A percentile compares a stretch with the other conserved stretches of the same genome.
Evolutionary conservation across 179 eudicot species (phyloP).

Genomic region (Pouteria campechiana): DNA sequence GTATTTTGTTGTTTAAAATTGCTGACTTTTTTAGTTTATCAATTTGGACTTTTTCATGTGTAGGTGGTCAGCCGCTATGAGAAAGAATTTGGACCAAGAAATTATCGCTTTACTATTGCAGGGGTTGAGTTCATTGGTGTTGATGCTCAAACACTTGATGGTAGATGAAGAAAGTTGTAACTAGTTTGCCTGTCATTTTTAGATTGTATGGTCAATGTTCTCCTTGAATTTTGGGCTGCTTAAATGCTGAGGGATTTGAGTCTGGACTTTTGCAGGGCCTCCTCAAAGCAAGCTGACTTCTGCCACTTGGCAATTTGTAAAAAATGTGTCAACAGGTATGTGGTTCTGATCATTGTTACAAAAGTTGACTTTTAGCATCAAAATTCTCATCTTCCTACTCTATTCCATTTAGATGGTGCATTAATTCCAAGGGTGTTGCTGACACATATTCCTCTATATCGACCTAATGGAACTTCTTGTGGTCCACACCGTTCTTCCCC

Average conservation of each 20-base stretch:
- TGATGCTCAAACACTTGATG: constrained; percentile 89
- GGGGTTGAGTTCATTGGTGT: constrained; percentile 73
- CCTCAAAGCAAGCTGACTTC: constrained; percentile 30
- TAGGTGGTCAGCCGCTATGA: constrained; percentile 80
- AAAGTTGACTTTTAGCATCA: no score
- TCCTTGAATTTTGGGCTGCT: no score
- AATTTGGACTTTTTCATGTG: constrained; percentile 3
- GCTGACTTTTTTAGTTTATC: neutral
- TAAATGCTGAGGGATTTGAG: no score
- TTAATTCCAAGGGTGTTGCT: constrained; percentile 60
- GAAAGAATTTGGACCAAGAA: constrained; percentile 61
- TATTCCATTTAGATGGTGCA: constrained; percentile 29
- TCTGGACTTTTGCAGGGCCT: constrained; percentile 52
- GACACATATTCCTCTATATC: constrained; percentile 86
- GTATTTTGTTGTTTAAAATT: no score
- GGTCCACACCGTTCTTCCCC: constrained; percentile 78
- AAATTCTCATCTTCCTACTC: no score
- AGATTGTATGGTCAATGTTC: no score
- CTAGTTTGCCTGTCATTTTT: no score
- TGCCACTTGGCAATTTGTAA: constrained; percentile 60
- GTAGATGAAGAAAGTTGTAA: constrained; percentile 17
- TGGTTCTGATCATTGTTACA: constrained; percentile 4
- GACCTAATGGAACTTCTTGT: constrained; percentile 73
- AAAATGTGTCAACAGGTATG: constrained; percentile 48
- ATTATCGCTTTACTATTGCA: constrained; percentile 52